Percentiles rank a stretch among this genome's conserved stretches.
Conservation (phyloP, 352 stramenopile species). For the Phytophthora aleatoria region DNA sequence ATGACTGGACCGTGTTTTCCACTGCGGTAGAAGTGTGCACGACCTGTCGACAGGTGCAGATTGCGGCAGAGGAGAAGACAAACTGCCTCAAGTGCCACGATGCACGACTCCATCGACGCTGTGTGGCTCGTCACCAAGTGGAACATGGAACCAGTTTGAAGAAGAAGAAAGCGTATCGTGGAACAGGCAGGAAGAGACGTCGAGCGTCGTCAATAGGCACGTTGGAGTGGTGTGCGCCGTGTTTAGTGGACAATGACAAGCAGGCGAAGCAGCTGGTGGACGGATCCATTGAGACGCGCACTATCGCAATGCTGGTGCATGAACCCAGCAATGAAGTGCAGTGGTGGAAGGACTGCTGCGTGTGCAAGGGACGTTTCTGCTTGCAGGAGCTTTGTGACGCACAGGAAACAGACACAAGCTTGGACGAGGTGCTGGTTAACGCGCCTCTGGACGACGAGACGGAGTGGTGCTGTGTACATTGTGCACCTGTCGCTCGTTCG, state of each 20-base stretch:
- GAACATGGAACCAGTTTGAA: conserved; percentile 6
- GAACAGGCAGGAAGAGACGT: conserved; percentile 31
- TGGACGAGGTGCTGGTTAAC: conserved; percentile 37
- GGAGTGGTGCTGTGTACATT: conserved; percentile 47
- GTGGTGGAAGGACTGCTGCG: conserved; percentile 39
- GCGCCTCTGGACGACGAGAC: conserved; percentile 36
- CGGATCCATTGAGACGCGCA: conserved; percentile 44
- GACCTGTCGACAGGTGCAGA: conserved; percentile 59
- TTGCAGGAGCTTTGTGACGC: conserved; percentile 49
- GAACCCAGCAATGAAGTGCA: conserved; percentile 11
- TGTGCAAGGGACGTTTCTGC: conserved; percentile 43
- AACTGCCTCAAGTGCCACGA: conserved; percentile 42
- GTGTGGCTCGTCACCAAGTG: conserved; percentile 23
- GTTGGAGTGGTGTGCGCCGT: conserved; percentile 29
- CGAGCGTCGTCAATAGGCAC: conserved; percentile 14
- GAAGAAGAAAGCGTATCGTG: conserved; percentile 21
- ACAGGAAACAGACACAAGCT: conserved; percentile 27
- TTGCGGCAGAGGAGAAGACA: conserved; percentile 36
- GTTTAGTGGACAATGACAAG: conserved; percentile 23
- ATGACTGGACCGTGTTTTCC: conserved; percentile 42
- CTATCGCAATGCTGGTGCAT: conserved; percentile 46
- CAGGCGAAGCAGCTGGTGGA: conserved; percentile 11
- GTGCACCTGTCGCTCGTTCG: conserved; percentile 12
- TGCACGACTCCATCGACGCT: conserved; percentile 36
- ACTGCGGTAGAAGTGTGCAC: conserved; percentile 56